phyloP scores from a whole-genome alignment of 257 asterid species.

The Solanum medicagineum region DNA sequence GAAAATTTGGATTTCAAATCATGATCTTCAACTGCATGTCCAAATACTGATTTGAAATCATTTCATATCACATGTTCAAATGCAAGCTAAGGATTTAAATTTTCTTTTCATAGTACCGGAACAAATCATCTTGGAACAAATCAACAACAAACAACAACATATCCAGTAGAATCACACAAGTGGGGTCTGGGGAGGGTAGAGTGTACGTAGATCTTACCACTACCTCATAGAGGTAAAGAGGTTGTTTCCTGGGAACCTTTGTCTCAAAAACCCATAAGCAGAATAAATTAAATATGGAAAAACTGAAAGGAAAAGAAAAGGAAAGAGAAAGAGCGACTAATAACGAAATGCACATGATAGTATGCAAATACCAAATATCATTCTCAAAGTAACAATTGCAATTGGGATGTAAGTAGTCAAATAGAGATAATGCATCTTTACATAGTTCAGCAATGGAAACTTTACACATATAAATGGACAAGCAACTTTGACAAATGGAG shows the following conservation, averaged over 20 bases:
- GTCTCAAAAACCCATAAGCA: too few relatives aligned
- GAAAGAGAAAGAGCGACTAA: too few relatives aligned
- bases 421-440: neutral
- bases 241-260: too few relatives aligned
- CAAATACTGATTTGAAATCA: neutral
- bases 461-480: neutral
- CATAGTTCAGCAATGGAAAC: neutral
- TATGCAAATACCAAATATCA: neutral
- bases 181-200: too few relatives aligned
- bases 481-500: neutral
- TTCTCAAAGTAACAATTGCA: neutral
- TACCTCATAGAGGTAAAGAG: too few relatives aligned
- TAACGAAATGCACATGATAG: too few relatives aligned
- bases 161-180: too few relatives aligned
- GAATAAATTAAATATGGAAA: too few relatives aligned
- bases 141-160: neutral
- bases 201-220: too few relatives aligned
- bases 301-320: too few relatives aligned
- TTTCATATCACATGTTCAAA: neutral
- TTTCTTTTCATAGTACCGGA: neutral
- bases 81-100: neutral
- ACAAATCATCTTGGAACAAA: neutral
- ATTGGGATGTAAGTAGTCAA: neutral
- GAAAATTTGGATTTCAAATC: neutral
- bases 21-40: neutral